Evolutionary conservation across 768 basidiomycete species (phyloP), one percentile per base, ranked within the genome.

Genomic region (Russula sp.): DNA sequence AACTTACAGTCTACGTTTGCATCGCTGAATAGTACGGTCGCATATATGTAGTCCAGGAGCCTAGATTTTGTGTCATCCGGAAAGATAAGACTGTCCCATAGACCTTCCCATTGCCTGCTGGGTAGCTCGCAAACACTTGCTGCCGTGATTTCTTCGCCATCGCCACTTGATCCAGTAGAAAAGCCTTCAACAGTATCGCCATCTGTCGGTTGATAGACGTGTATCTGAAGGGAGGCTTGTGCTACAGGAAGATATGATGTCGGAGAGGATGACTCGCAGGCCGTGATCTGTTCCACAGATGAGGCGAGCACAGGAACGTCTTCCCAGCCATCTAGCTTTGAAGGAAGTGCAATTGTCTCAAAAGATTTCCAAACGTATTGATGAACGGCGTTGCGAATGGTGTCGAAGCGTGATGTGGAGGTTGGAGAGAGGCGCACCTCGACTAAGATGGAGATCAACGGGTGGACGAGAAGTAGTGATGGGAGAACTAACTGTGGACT

Each of bases 41-140:
- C 90, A 75, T 96, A 87, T 63, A 98, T 94, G 71, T 97, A 98
- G 72, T 96, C 88, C 49, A 99, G 79, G 11, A 99, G 78, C 65
- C 87, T 88, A 60, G 86, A 75, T 73, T 98, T 99, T 69, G 98
- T 85, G 70, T 88, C 80, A 63, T 84, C 81, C 2, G 82, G 72
- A 72, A 96, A 99, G 70, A 98, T 88, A 67, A 99, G 72, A 51
- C 87, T 90, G 55, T 88, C 88, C 97, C 97, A 98, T 16, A 98
- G 75, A 1, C 96, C 94, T 62, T 98, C 96, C 79, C 90, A 87
- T 43, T 78, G 81, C 64, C 78, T 73, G 64, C 87, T 88, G 1
- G 97, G 97, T 49, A 99, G 79, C 58, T 95, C 89, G 70, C 89
- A 89, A 20, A 98, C 87, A 60, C 83, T 89, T 1, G 95, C 97